These are phyloP conservation scores for Hemerocallis citrina DNA, from an alignment of 106 monocot species.

Conservation along the genomic window DNA sequence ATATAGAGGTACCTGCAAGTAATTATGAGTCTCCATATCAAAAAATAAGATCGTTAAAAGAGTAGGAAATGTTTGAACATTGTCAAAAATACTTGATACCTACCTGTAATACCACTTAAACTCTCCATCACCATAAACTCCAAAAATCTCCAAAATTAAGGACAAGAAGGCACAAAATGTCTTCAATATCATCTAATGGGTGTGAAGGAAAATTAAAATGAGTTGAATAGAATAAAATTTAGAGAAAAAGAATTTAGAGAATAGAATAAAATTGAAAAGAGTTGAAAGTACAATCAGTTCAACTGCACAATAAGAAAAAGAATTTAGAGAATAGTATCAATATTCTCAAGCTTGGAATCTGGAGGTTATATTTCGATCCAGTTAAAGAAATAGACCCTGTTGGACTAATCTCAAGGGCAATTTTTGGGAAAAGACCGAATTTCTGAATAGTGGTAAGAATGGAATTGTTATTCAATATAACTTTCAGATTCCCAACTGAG, in stretches of 20 bases:
- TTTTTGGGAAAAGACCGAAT: too few species aligned
- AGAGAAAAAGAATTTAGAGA: too few species aligned
- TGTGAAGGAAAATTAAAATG: slow-evolving; percentile 8
- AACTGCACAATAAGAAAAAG: too few species aligned
- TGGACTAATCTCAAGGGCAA: too few species aligned
- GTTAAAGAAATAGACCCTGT: too few species aligned
- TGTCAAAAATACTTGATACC: background rate
- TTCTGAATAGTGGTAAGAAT: too few species aligned
- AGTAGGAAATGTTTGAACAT: background rate
- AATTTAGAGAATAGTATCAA: too few species aligned
- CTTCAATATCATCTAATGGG: slow-evolving; percentile 80
- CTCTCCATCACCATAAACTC: slow-evolving; percentile 82
- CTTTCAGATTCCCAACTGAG: too few species aligned
- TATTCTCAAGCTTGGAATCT: too few species aligned
- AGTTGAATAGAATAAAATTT: background rate
- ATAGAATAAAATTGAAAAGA: too few species aligned
- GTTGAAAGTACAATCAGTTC: slow-evolving; percentile 41
- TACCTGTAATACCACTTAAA: slow-evolving; percentile 93
- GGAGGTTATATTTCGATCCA: too few species aligned
- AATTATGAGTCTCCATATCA: background rate
- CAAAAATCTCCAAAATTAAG: slow-evolving; percentile 62
- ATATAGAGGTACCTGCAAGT: slow-evolving; percentile 75
- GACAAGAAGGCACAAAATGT: slow-evolving; percentile 70
- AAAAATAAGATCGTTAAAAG: background rate
- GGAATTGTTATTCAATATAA: too few species aligned